These are phyloP conservation scores for Clonostachys sp. DNA, from an alignment of 2,329 filamentous ascomycete species.

Conservation along the genomic window DNA sequence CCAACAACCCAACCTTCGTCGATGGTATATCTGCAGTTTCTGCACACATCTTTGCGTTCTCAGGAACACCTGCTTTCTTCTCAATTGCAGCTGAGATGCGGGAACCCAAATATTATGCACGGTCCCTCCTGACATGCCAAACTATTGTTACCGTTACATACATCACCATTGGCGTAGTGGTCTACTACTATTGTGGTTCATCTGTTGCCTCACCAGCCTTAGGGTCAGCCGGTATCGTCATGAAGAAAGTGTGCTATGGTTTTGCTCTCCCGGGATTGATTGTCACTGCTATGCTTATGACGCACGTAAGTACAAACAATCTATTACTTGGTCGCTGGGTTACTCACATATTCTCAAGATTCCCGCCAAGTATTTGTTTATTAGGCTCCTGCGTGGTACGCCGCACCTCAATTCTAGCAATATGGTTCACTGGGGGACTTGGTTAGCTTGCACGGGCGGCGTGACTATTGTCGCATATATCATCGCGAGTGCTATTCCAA, in stretches of 20 bases:
- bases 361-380: constrained; percentile 16
- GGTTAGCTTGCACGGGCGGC: constrained; percentile 18
- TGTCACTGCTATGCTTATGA: constrained; percentile 22
- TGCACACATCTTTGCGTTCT: constrained; percentile 70
- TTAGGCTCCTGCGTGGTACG: constrained; percentile 15
- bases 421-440: constrained; percentile 19
- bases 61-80: constrained; percentile 47
- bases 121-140: constrained; percentile 59
- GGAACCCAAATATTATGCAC: constrained; percentile 37
- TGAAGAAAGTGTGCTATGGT: constrained; percentile 66
- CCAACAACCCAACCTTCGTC: constrained; percentile 32
- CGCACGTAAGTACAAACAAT: constrained; percentile 15
- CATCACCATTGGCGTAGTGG: constrained; percentile 59
- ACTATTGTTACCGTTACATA: constrained; percentile 61
- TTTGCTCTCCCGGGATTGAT: constrained; percentile 66
- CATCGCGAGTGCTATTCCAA: constrained; percentile 17
- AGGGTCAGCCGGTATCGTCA: constrained; percentile 51
- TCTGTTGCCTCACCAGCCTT: constrained; percentile 64
- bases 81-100: constrained; percentile 48
- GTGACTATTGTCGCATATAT: constrained; percentile 17
- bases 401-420: constrained; percentile 20
- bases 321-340: no score
- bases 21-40: constrained; percentile 57
- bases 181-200: constrained; percentile 65
- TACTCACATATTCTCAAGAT: constrained; percentile 2